Evolutionary conservation across 495 filamentous ascomycete genomes (phyloP), one percentile per base, ranked within the genome.

Genomic region (Penicillium soppii): DNA sequence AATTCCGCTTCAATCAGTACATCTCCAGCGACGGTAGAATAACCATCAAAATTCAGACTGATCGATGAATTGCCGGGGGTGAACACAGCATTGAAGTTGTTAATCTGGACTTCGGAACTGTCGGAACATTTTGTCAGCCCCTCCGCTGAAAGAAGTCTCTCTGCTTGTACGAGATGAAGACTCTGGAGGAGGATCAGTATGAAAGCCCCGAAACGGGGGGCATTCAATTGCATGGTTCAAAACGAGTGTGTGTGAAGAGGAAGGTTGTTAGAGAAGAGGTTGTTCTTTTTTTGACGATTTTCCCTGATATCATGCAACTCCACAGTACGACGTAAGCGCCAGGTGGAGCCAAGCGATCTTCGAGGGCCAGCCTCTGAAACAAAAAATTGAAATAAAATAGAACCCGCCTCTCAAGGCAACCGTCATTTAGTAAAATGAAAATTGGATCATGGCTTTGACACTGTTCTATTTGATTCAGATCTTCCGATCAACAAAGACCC

Each of bases 21-120:
- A 57, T 86, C 84, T 46, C 88, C 89, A 52, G 83, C 72, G 44
- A 95, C 86, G 1, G 82, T 79, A 0, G 89, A 90, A 7, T 83
- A 79, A 42, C 87, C 89, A 55, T 84, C 72, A 61, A 95, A 82
- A 64, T 83, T 78, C 58, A 94, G 79, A 47, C 71, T 65, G 27
- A 87, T 73, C 3, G 81, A 81, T 35, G 72, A 74, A 64, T 90
- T 85, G 47, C 77, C 70, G 5, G 88, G 87, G 2, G 80, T 85
- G 65, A 86, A 89, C 29, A 77, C 71, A 56, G 90, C 80, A 50
- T 83, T 81, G 71, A 91, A 89, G 16, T 89, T 68, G 60, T 82
- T 84, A 41, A 86, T 83, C 3, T 83, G 81, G 53, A 90, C 86
- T 42, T 75, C 76, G 3, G 80, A 82, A 58, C 86, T 78, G 15